These are phyloP conservation scores for Colletotrichum sp. DNA, from an alignment of 2,329 filamentous ascomycete species.

Conservation along the genomic window DNA sequence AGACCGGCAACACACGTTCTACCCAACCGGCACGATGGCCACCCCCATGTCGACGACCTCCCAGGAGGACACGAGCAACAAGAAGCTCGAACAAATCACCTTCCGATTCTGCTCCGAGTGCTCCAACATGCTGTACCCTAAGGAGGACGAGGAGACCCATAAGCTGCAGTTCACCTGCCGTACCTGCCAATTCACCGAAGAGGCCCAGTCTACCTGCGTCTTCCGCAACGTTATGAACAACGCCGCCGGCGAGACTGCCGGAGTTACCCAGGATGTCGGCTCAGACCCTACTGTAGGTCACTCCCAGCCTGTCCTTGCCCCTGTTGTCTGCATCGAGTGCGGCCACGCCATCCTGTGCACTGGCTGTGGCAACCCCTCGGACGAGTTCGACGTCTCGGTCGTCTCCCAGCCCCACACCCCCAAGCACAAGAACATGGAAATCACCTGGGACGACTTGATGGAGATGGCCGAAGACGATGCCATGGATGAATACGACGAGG, in stretches of 20 bases:
- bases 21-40: constrained; percentile 49
- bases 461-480: constrained; percentile 33
- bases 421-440: constrained; percentile 1
- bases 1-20: neutral
- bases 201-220: constrained; percentile 86
- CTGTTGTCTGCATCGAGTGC: constrained; percentile 51
- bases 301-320: constrained; percentile 35
- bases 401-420: neutral
- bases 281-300: constrained; percentile 98
- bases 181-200: constrained; percentile 90
- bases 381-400: constrained; percentile 12
- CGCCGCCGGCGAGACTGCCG: constrained; percentile 91
- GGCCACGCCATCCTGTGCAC: constrained; percentile 48
- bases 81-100: constrained; percentile 79
- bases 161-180: constrained; percentile 94
- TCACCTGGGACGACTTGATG: constrained; percentile 19
- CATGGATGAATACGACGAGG: constrained; percentile 43
- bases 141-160: constrained; percentile 86
- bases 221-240: constrained; percentile 95
- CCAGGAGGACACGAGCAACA: constrained; percentile 48
- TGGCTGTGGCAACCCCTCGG: constrained; percentile 36
- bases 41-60: constrained; percentile 58
- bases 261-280: constrained; percentile 95
- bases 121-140: constrained; percentile 97
- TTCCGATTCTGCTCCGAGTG: constrained; percentile 99